Percentiles rank a stretch among this genome's conserved stretches.
Evolutionary conservation across 2,329 filamentous ascomycete genomes (phyloP).

Genomic region (Aspergillus spinulosporus): DNA sequence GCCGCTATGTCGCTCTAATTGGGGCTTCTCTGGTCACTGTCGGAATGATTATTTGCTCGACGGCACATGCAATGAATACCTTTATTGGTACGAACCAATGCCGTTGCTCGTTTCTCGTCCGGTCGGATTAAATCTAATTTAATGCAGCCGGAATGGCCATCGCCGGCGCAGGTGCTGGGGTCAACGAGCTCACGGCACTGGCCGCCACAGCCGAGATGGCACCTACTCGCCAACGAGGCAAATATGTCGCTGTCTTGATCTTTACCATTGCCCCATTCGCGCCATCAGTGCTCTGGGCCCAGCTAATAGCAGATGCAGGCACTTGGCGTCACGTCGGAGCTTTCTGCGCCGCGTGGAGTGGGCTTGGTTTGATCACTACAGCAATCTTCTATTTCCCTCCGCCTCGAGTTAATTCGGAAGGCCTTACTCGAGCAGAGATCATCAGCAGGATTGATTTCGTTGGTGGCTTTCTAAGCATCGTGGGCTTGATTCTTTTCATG

Average conservation of each 20-base stretch:
- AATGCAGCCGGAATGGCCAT: conserved; percentile 55
- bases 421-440: conserved; percentile 41
- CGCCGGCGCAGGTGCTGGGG: conserved; percentile 64
- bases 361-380: conserved; percentile 44
- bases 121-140: not conserved
- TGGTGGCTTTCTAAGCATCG: conserved; percentile 51
- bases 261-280: conserved; percentile 64
- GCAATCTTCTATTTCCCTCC: conserved; percentile 49
- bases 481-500: conserved; percentile 51
- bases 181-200: conserved; percentile 68
- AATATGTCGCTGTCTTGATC: conserved; percentile 61
- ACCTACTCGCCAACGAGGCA: conserved; percentile 63
- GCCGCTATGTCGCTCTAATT: conserved; percentile 59
- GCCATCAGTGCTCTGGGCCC: conserved; percentile 62
- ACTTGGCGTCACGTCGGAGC: conserved; percentile 48
- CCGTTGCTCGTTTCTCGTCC: conserved; percentile 16
- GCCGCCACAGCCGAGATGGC: conserved; percentile 69
- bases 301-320: conserved; percentile 53
- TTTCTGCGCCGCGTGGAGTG: conserved; percentile 46
- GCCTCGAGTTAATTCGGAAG: conserved; percentile 43
- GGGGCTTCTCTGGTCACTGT: conserved; percentile 57
- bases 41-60: conserved; percentile 61
- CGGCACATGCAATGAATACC: conserved; percentile 59
- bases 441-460: conserved; percentile 53
- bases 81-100: conserved; percentile 56